These are phyloP conservation scores for Phytophthora syringae DNA, from an alignment of 352 stramenopile genomes.

Conservation along the genomic window DNA sequence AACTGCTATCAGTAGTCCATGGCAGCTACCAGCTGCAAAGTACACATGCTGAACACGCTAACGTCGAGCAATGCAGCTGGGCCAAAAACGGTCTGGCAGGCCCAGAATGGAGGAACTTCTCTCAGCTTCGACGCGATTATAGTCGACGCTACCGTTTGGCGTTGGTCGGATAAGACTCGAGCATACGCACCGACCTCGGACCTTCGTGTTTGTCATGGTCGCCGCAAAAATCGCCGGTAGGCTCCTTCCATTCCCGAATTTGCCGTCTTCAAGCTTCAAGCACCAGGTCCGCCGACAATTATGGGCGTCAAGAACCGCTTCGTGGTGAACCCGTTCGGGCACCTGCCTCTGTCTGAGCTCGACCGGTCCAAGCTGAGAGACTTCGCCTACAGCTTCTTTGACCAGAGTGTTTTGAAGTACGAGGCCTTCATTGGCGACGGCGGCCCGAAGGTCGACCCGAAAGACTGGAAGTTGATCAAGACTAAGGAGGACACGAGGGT, in stretches of 20 bases:
- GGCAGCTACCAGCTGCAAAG: background rate
- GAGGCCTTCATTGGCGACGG: slow-evolving; percentile 39
- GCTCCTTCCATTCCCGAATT: background rate
- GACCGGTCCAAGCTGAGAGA: slow-evolving; percentile 24
- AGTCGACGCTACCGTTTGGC: background rate
- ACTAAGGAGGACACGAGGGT: slow-evolving; percentile 31
- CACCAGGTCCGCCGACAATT: too few species aligned
- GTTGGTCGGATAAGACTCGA: too few species aligned
- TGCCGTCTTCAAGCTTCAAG: background rate
- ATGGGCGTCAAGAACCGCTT: slow-evolving; percentile 41
- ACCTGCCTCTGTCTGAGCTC: slow-evolving; percentile 12
- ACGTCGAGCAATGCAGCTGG: background rate
- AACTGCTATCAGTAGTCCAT: too few species aligned
- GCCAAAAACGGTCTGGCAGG: background rate
- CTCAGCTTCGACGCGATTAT: background rate
- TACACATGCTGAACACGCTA: too few species aligned
- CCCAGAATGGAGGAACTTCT: background rate
- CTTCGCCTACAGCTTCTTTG: slow-evolving; percentile 35
- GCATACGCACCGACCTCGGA: background rate
- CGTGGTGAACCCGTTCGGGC: slow-evolving; percentile 27
- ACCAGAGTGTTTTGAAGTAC: slow-evolving; percentile 39
- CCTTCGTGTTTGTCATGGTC: slow-evolving; percentile 9
- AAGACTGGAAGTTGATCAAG: slow-evolving; percentile 43
- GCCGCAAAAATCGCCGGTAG: background rate
- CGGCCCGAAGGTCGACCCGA: slow-evolving; percentile 35